Evolutionary conservation across 805 yeast species (phyloP), one percentile per base, ranked within the genome.

Genomic region (Komagataella phaffii): DNA sequence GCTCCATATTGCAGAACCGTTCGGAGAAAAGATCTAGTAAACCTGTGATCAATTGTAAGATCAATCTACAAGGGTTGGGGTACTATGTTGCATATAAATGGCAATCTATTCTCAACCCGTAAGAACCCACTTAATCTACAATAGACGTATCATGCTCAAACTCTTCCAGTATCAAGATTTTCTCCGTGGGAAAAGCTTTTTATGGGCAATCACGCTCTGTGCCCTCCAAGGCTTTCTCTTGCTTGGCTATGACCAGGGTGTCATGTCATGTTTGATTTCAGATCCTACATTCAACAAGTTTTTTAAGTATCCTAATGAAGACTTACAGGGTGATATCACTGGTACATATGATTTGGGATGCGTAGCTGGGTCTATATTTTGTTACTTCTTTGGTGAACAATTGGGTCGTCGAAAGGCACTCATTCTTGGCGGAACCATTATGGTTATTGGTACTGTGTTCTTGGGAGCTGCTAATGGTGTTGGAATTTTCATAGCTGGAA

Each of bases 161-260:
- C 14, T 30, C 14, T 30, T 10, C 40, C 12, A 5, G 14, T 30
- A 30, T 5, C 40, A 30, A 14, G 6, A 14, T 4, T 30, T 30
- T 18, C 64, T 80, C 7, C 61, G 64, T 45, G 90, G 90, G 53
- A 72, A 75, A 56, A 64, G 68, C 24, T 74, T 79, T 47, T 70
- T 79, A 55, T 59, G 63, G 24, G 60, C 73, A 17, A 68, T 79
- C 50, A 76, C 90, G 6, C 69, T 76, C 50, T 73, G 80, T 47
- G 84, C 90, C 50, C 80, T 80, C 50, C 64, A 74, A 44, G 88
- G 85, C 1, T 83, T 83, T 64, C 73, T 80, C 7, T 72, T 84
- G 51, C 84, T 85, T 59, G 91, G 91, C 53, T 85, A 83, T 59
- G 88, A 85, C 61, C 91, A 85, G 64, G 91, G 91, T 62, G 76